Evolutionary conservation across 2,329 filamentous ascomycete species (phyloP), one percentile per base, ranked within the genome.

Genomic region (Exophiala dermatitidis): DNA sequence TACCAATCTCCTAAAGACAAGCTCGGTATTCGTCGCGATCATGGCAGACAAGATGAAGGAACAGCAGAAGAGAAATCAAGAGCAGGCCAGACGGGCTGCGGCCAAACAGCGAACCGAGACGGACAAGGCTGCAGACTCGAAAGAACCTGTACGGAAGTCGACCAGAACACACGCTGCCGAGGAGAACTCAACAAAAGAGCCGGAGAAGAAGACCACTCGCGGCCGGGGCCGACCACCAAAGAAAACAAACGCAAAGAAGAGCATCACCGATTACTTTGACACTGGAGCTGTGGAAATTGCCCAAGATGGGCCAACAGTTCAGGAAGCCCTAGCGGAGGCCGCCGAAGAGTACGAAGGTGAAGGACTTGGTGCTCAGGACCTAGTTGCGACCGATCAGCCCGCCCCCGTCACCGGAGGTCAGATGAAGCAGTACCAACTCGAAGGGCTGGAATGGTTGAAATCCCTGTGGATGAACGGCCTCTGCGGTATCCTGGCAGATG

Each of bases 371-470:
- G 76, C 81, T 48, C 81, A 84, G 61, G 78, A 90, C 50, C 70
- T 96, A 10, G 78, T 83, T 52, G 88, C 94, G 67, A 91, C 90
- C 0, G 78, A 86, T 57, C 93, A 98, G 66, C 93, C 93, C 0
- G 83, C 85, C 59, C 82, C 90, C 54, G 83, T 98, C 63, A 83
- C 85, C 0, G 89, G 89, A 3, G 93, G 93, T 1, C 85, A 84
- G 3, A 97, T 98, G 91, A 79, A 90, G 12, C 86, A 88, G 58
- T 98, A 98, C 66, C 93, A 98, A 64, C 73, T 98, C 0, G 91
- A 97, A 67, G 93, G 93, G 0, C 70, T 98, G 1, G 94, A 95
- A 0, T 98, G 93, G 93, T 84, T 98, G 75, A 80, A 81, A 32
- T 83, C 81, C 0, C 67, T 86, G 2, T 95, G 86, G 63, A 89